A percentile compares a stretch with the other conserved stretches of the same genome.
These are phyloP conservation scores for Leccinum longicurvipes DNA, from an alignment of 768 basidiomycete species.

Conservation along the genomic window DNA sequence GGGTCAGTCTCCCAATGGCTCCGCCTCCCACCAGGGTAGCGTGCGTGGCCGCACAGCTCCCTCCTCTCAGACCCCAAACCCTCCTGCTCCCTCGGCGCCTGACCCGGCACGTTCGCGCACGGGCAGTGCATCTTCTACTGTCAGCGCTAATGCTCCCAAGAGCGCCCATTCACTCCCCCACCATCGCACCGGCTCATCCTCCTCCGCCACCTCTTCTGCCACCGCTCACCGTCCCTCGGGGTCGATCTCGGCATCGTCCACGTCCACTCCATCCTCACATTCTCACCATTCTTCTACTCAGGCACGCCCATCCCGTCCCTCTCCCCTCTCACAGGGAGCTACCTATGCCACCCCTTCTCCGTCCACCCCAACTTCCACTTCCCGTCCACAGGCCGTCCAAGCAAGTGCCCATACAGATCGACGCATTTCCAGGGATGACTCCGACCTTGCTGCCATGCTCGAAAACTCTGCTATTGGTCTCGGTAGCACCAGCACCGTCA, in stretches of 20 bases:
- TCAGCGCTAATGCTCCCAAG: slow-evolving; percentile 10
- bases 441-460: slow-evolving; percentile 57
- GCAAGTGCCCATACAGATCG: slow-evolving; percentile 62
- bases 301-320: slow-evolving; percentile 31
- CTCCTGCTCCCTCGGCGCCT: slow-evolving; percentile 19
- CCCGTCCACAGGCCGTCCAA: slow-evolving; percentile 28
- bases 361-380: slow-evolving; percentile 8
- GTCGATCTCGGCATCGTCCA: slow-evolving; percentile 28
- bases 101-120: slow-evolving; percentile 31
- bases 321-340: slow-evolving; percentile 33
- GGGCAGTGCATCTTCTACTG: slow-evolving; percentile 28
- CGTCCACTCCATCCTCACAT: slow-evolving; percentile 28
- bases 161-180: slow-evolving; percentile 28
- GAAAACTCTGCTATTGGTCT: slow-evolving; percentile 40
- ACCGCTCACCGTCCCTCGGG: slow-evolving; percentile 24
- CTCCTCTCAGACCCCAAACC: slow-evolving; percentile 27
- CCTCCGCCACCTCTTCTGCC: slow-evolving; percentile 21
- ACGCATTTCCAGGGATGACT: slow-evolving; percentile 76
- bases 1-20: slow-evolving; percentile 52
- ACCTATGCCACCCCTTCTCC: slow-evolving; percentile 19
- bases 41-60: slow-evolving; percentile 38
- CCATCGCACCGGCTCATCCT: slow-evolving; percentile 32
- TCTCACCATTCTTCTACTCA: slow-evolving; percentile 25
- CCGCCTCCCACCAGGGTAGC: slow-evolving; percentile 32
- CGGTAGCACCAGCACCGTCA: slow-evolving; percentile 34